phyloP scores from a whole-genome alignment of 345 rosid genomes.

The Brassica juncea region DNA sequence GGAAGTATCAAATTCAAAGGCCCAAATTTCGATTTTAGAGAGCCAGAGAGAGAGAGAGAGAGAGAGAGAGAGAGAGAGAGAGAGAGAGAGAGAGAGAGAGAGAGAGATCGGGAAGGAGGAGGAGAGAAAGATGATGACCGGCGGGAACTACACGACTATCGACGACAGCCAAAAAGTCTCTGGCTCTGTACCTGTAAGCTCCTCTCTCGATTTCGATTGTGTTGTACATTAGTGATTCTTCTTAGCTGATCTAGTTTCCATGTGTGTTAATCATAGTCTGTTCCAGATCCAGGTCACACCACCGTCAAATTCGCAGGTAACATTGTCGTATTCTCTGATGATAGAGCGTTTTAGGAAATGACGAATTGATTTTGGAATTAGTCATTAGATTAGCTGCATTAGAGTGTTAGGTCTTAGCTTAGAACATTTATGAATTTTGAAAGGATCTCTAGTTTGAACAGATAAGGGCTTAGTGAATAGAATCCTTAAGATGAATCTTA shows the following conservation, averaged over 20 bases:
- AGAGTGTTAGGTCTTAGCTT: not conserved
- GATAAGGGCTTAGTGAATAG: slow-evolving; percentile 1
- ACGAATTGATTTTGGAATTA: not conserved
- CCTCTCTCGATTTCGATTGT: not conserved
- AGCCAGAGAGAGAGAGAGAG: not conserved
- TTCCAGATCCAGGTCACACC: slow-evolving; percentile 74
- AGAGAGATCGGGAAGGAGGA: not conserved
- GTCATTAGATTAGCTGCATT: no score
- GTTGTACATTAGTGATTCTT: slow-evolving; percentile 17
- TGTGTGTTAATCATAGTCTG: slow-evolving; percentile 58
- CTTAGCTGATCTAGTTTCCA: slow-evolving; percentile 39
- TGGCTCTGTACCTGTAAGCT: slow-evolving; percentile 92
- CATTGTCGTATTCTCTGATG: not conserved
- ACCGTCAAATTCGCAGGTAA: slow-evolving; percentile 77
- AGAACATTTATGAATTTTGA: not conserved
- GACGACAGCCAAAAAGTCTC: slow-evolving; percentile 77
- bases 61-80: slow-evolving; percentile 15
- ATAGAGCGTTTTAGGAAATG: not conserved
- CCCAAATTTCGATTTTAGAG: slow-evolving; percentile 1
- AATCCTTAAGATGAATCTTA: not conserved
- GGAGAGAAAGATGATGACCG: slow-evolving; percentile 69
- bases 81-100: slow-evolving; percentile 2
- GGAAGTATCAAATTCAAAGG: not conserved
- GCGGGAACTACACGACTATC: slow-evolving; percentile 82
- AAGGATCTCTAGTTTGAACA: not conserved